These are phyloP conservation scores for Cordyceps farinosa DNA, from an alignment of 2,329 filamentous ascomycete species.

Conservation along the genomic window DNA sequence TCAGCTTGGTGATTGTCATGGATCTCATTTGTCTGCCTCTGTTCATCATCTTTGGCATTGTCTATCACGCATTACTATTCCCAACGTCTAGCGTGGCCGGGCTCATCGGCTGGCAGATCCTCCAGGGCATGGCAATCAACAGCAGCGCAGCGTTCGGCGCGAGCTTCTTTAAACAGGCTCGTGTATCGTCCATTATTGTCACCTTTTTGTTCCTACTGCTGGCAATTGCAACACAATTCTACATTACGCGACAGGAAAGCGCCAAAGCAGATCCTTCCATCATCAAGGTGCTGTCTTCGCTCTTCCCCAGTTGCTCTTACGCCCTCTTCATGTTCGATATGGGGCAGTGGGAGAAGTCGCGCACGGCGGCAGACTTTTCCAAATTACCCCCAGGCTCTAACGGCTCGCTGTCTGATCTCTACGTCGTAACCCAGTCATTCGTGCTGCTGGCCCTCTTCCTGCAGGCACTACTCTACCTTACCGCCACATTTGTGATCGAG, in stretches of 20 bases:
- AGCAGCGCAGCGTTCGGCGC: constrained; percentile 57
- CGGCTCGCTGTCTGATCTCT: constrained; percentile 21
- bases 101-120: constrained; percentile 42
- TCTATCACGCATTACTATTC: constrained; percentile 44
- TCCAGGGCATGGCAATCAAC: constrained; percentile 52
- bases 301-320: constrained; percentile 25
- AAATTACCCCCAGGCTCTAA: constrained; percentile 11
- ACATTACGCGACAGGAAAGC: background rate
- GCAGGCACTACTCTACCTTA: constrained; percentile 32
- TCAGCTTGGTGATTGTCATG: constrained; percentile 26
- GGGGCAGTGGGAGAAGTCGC: constrained; percentile 22
- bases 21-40: constrained; percentile 33
- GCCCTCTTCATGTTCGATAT: constrained; percentile 26
- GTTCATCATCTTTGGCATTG: constrained; percentile 36
- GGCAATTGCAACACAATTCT: constrained; percentile 18
- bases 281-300: constrained; percentile 13
- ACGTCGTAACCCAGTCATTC: constrained; percentile 25
- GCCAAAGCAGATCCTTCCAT: background rate
- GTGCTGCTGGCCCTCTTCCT: constrained; percentile 31
- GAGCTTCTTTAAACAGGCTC: constrained; percentile 34
- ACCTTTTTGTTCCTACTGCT: constrained; percentile 28
- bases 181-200: constrained; percentile 31
- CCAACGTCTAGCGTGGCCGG: background rate
- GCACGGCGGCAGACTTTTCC: constrained; percentile 13
- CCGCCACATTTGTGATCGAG: constrained; percentile 32